Percentiles rank a stretch among this genome's conserved stretches.
Conservation (phyloP, 108 stramenopile genomes). For the Nannochloropsis oceanica region DNA sequence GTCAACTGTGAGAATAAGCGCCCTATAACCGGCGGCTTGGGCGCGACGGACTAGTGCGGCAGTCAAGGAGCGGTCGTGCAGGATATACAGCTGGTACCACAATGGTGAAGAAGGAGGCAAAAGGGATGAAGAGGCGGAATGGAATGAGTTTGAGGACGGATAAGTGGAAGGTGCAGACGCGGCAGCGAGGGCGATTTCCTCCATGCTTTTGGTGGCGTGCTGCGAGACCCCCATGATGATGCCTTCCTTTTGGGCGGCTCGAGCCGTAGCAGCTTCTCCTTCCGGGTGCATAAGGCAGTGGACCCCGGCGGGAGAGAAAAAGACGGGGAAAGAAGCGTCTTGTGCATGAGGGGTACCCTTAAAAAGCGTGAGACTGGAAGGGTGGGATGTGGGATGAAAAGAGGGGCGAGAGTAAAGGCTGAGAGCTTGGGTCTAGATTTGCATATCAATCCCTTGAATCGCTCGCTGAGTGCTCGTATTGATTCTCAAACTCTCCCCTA, state of each 20-base stretch:
- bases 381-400: too few species aligned
- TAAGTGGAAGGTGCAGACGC: background rate
- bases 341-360: background rate
- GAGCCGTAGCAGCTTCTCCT: slow-evolving; percentile 14
- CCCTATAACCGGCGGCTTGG: background rate
- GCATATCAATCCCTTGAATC: too few species aligned
- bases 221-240: slow-evolving; percentile 18
- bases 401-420: too few species aligned
- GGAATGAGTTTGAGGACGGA: background rate
- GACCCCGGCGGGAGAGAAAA: slow-evolving; percentile 26
- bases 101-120: background rate
- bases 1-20: slow-evolving; percentile 2
- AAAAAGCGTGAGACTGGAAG: background rate
- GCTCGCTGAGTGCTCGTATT: too few species aligned
- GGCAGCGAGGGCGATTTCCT: slow-evolving; percentile 17
- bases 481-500: too few species aligned
- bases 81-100: slow-evolving; percentile 29
- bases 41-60: slow-evolving; percentile 5
- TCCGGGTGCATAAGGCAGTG: slow-evolving; percentile 15
- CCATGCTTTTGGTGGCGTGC: slow-evolving; percentile 16
- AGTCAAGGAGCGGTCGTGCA: slow-evolving; percentile 15
- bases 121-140: too few species aligned
- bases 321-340: slow-evolving; percentile 9
- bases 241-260: background rate
- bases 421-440: too few species aligned